Base-by-base conservation (phyloP, 169 alveolate species). In the Plasmodium reichenowi region DNA sequence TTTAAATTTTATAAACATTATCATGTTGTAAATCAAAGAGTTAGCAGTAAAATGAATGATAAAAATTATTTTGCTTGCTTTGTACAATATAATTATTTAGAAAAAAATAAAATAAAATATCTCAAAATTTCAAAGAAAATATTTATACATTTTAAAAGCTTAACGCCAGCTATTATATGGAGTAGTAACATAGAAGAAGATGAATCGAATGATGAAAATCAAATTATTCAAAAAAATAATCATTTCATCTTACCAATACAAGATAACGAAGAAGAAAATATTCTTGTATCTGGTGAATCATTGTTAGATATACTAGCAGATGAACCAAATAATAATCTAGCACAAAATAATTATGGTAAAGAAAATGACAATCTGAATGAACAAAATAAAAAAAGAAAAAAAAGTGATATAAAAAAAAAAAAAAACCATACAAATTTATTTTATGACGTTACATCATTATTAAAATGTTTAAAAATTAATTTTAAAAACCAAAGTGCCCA, bases 11-110 rank as follows among this genome's bases (percentile, higher is more conserved):
- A 76, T 22, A 80, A 80, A 71, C 50, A 45, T 26, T 80, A 80
- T 26, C 48, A 29, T 5, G 8, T 45, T 26, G 17, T 80, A 43
- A 32, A 52, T 45, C 47, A 80, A 26, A 13, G 38, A 20, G 24
- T 80, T 12, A 60, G 47, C 47, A 64, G 47, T 26, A 54, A 60
- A 38, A 24, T 63, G 26, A 32, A 32, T 32, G 74, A 67, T 24
- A 80, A 47, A 29, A 67, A 64, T 67, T 59, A 80, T 26, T 80
- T 80, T 20, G 13, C 43, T 17, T 60, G 52, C 9, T 80, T 80
- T 26, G 20, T 47, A 1, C 66, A 71, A 43, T 45, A 67, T 62
- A 80, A 24, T n/a, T 67, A 29, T 62, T 29, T 67, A 9, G 54
- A 71, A 43, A 54, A 6, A 13, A 54, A 62, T 29, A 38, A 62